These are phyloP conservation scores for Nymphaea thermarum DNA, from an alignment of 164 flowering plant species.

Conservation along the genomic window DNA sequence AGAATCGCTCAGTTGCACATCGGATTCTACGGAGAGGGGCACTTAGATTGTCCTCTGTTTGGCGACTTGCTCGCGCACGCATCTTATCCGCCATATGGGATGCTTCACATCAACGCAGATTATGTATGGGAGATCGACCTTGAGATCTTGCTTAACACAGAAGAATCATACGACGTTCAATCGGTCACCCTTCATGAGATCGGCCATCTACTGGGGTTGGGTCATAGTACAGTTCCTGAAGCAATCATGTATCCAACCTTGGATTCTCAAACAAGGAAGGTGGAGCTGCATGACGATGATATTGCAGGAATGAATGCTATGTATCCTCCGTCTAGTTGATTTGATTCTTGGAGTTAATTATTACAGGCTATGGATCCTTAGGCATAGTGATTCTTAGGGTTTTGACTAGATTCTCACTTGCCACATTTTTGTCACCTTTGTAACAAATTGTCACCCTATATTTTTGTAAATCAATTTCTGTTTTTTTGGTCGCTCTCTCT, in stretches of 20 bases:
- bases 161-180: slow-evolving; percentile 45
- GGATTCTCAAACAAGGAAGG: slow-evolving; percentile 30
- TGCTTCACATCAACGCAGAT: slow-evolving; percentile 48
- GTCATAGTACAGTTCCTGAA: slow-evolving; percentile 49
- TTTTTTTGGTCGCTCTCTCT: too few relatives aligned
- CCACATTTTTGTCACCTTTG: too few relatives aligned
- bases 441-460: too few relatives aligned
- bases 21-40: neutral
- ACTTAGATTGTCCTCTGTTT: slow-evolving; percentile 16
- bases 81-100: slow-evolving; percentile 60
- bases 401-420: too few relatives aligned
- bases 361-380: too few relatives aligned
- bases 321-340: slow-evolving; percentile 11
- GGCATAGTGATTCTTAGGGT: too few relatives aligned
- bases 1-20: slow-evolving; percentile 33
- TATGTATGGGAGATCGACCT: slow-evolving; percentile 46
- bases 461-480: too few relatives aligned
- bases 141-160: slow-evolving; percentile 2
- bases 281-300: slow-evolving; percentile 45
- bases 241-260: slow-evolving; percentile 77
- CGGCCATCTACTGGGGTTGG: slow-evolving; percentile 75
- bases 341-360: too few relatives aligned
- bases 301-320: slow-evolving; percentile 42
- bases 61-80: slow-evolving; percentile 70
- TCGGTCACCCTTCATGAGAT: slow-evolving; percentile 90